Evolutionary conservation across 2,329 filamentous ascomycete genomes (phyloP).

Genomic region (Scytalidium lignicola): DNA sequence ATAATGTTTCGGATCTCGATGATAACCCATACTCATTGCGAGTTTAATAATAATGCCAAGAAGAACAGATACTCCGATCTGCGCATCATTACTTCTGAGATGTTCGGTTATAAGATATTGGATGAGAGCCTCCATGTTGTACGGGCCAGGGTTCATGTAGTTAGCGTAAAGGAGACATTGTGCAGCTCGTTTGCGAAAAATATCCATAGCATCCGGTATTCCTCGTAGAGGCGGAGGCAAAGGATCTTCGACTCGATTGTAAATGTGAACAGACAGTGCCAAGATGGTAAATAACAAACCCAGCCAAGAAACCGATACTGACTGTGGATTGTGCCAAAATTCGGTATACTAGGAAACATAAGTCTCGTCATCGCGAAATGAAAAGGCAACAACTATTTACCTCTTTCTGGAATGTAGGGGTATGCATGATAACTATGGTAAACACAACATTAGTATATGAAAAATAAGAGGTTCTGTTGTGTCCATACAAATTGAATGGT

Average conservation of each 20-base stretch:
- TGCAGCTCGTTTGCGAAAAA: constrained; percentile 44
- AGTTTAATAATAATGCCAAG: constrained; percentile 45
- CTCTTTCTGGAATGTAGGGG: constrained; percentile 43
- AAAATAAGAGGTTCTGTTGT: too few species aligned
- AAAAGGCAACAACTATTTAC: constrained; percentile 20
- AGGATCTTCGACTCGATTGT: constrained; percentile 5
- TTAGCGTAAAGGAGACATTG: constrained; percentile 47
- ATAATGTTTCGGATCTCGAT: constrained; percentile 46
- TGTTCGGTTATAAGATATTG: constrained; percentile 49
- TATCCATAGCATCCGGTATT: constrained; percentile 37
- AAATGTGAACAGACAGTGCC: constrained; percentile 28
- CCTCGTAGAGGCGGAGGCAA: constrained; percentile 22
- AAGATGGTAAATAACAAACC: constrained; percentile 38
- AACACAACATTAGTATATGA: too few species aligned
- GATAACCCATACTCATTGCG: constrained; percentile 53
- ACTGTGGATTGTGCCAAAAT: constrained; percentile 23
- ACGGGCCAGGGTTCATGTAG: constrained; percentile 43
- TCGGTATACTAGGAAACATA: constrained; percentile 18
- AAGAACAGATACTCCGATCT: constrained; percentile 50
- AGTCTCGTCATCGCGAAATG: constrained; percentile 3
- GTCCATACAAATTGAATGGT: constrained; percentile 25
- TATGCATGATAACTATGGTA: constrained; percentile 42
- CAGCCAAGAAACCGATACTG: constrained; percentile 42
- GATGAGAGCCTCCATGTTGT: constrained; percentile 46
- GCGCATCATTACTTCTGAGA: constrained; percentile 42